Base-by-base conservation (phyloP, 108 stramenopile species). In the Discostella pseudostelligera region DNA sequence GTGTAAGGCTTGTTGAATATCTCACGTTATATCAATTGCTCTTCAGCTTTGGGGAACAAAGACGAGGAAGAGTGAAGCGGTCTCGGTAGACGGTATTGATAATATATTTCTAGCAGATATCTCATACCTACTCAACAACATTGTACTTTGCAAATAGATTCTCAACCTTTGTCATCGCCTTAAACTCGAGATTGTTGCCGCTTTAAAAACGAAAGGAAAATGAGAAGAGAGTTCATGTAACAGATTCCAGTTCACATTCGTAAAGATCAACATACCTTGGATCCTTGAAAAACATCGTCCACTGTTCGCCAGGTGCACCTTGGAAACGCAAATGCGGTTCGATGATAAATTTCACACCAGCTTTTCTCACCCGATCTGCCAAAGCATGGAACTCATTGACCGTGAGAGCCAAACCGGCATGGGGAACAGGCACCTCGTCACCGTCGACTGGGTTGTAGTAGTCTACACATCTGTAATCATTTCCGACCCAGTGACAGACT, bases 381-480 rank as follows among this genome's bases (percentile, higher is more conserved):
- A 99, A 59, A 2, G 40, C 79, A 69, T 97, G 86, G 65, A 97
- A 99, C 49, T 94, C 70, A 0, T 82, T 84, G 1, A 87, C 95
- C 9, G 96, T 94, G 59, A 99, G 67, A 1, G 94, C 96, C 26
- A 96, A 65, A 9, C 98, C 98, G 35, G 89, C 81, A 81, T 99
- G 98, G 4, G 97, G 97, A 10, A 99, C 98, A 8, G 98, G 98
- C 0, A 99, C 97, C 53, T 98, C 96, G 67, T 99, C 97, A 32
- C 96, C 97, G 71, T 99, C 98, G 16, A 99, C 98, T 11, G 98
- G 98, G 56, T 99, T 99, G 90, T 81, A 92, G 57, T 87, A 96
- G 69, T 99, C 98, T 16, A 79, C 76, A 66, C 93, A 96, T 22
- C 95, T 84, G 58, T 97, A 99, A 49, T 96, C 85, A 17, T 82